Conservation (phyloP, 2,329 filamentous ascomycete species). For the Hymenoscyphus fructigenus region DNA sequence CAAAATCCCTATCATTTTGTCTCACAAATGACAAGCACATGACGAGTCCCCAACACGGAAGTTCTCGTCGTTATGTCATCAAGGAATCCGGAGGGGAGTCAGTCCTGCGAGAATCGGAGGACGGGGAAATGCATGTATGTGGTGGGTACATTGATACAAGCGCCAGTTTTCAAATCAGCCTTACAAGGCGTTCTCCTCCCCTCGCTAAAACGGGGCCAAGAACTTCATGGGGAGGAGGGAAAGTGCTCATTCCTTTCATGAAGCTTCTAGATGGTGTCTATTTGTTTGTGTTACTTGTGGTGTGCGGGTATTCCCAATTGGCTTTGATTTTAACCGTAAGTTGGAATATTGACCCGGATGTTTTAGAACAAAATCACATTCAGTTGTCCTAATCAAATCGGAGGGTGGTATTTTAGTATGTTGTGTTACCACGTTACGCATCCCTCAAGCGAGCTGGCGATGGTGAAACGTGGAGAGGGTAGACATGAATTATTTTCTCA, state of each 20-base stretch:
- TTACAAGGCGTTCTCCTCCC: conserved; percentile 6
- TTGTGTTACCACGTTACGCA: background rate
- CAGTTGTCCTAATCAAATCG: too few relatives aligned
- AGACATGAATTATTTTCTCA: too few relatives aligned
- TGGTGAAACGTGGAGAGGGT: too few relatives aligned
- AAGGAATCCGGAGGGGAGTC: background rate
- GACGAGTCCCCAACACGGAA: background rate
- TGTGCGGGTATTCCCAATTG: background rate
- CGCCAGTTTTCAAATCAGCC: conserved; percentile 3
- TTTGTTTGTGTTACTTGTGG: background rate
- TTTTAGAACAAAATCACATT: too few relatives aligned
- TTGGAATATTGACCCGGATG: too few relatives aligned
- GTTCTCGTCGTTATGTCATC: background rate
- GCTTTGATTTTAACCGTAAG: too few relatives aligned
- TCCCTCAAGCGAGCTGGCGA: too few relatives aligned
- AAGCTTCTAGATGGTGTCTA: background rate
- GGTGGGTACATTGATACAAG: background rate
- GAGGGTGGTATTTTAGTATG: background rate
- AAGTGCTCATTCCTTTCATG: conserved; percentile 1
- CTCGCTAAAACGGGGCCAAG: background rate
- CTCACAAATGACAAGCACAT: conserved; percentile 9
- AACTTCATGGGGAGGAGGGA: background rate
- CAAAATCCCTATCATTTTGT: background rate
- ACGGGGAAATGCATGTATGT: background rate
- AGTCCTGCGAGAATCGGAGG: background rate